phyloP scores from a whole-genome alignment of 176 grass and related monocot genomes.

The Avena eriantha region DNA sequence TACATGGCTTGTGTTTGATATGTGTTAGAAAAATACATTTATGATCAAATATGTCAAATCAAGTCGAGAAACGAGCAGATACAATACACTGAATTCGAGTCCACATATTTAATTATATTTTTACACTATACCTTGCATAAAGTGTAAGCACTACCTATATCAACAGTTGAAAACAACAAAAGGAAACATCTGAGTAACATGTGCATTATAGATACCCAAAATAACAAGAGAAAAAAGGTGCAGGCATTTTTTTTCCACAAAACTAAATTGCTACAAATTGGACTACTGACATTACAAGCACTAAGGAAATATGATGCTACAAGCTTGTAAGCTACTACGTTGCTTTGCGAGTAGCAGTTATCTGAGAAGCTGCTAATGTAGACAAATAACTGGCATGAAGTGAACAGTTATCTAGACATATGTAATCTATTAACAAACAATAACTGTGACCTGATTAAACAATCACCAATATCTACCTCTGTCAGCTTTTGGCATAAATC shows the following conservation, averaged over 20 bases:
- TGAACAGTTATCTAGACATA: constrained; percentile 6
- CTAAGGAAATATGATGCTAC: constrained; percentile 9
- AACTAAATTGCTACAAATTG: not conserved
- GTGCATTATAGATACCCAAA: constrained; percentile 16
- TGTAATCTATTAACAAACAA: constrained; percentile 16
- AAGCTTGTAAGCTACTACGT: constrained; percentile 7
- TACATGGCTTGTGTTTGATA: not conserved
- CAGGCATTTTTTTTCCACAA: not conserved
- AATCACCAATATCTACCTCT: constrained; percentile 51
- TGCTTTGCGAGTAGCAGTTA: not conserved
- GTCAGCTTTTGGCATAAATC: constrained; percentile 82
- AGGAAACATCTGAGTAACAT: not conserved
- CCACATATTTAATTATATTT: constrained; percentile 8
- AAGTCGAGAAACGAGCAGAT: constrained; percentile 11
- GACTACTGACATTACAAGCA: constrained; percentile 6
- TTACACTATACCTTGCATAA: constrained; percentile 7
- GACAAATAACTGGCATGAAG: constrained; percentile 25
- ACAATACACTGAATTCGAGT: not conserved
- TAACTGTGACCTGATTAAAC: constrained; percentile 10
- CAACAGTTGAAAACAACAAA: constrained; percentile 22
- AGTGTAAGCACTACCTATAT: not conserved
- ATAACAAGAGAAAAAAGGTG: constrained; percentile 2
- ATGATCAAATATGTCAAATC: constrained; percentile 23
- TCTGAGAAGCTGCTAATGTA: constrained; percentile 6
- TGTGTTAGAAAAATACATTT: not conserved